phyloP scores from a whole-genome alignment of 306 rosid species.

The Trifolium dubium region DNA sequence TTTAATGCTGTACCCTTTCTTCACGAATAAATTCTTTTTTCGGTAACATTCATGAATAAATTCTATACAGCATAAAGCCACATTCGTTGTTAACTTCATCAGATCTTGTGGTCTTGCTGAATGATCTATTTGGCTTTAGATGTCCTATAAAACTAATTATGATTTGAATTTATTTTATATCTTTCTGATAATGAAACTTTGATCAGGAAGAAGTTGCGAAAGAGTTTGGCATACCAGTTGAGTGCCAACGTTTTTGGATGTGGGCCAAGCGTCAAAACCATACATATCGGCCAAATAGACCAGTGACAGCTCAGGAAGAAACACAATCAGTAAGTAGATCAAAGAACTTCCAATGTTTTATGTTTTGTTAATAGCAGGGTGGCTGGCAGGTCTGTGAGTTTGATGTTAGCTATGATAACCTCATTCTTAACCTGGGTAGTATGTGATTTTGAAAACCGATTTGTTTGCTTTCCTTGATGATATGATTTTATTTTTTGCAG shows the following conservation, averaged over 20 bases:
- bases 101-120: constrained; percentile 21
- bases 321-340: constrained; percentile 65
- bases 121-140: constrained; percentile 14
- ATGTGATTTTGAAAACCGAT: constrained; percentile 1
- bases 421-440: constrained; percentile 1
- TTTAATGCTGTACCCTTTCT: neutral
- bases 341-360: constrained; percentile 9
- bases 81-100: constrained; percentile 10
- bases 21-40: too few species aligned
- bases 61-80: neutral
- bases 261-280: constrained; percentile 97
- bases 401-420: neutral
- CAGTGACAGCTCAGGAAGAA: constrained; percentile 77
- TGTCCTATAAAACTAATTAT: constrained; percentile 22
- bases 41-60: neutral
- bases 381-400: neutral
- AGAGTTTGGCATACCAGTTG: constrained; percentile 83
- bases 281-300: constrained; percentile 83
- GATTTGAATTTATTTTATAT: constrained; percentile 21
- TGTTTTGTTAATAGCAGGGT: constrained; percentile 25
- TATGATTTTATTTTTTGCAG: neutral
- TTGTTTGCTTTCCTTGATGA: neutral
- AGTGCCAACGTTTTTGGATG: constrained; percentile 83
- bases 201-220: constrained; percentile 87
- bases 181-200: constrained; percentile 37